These are phyloP conservation scores for Podaxis sp. DNA, from an alignment of 768 basidiomycete species.

Conservation along the genomic window DNA sequence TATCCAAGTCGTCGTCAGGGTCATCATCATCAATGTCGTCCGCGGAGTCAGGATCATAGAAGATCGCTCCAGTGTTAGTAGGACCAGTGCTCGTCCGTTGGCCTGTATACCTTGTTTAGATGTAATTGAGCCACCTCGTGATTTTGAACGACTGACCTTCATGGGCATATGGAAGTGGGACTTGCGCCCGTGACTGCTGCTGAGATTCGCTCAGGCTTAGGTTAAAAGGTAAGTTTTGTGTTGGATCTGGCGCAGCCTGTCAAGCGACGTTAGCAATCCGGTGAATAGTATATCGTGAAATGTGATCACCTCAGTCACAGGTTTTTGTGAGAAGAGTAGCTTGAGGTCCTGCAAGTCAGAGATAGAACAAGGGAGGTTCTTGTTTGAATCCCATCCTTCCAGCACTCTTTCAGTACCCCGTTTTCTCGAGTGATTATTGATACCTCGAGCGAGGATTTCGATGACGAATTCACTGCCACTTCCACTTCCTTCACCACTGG, in stretches of 20 bases:
- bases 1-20: constrained; percentile 92
- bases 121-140: not conserved
- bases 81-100: constrained; percentile 26
- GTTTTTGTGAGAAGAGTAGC: constrained; percentile 40
- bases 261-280: not conserved
- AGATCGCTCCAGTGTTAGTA: constrained; percentile 48
- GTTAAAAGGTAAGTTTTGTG: constrained; percentile 82
- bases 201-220: constrained; percentile 81
- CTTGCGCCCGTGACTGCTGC: constrained; percentile 72
- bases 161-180: constrained; percentile 89
- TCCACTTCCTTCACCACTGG: constrained; percentile 49
- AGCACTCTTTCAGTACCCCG: constrained; percentile 57
- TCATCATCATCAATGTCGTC: constrained; percentile 96
- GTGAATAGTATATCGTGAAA: no score
- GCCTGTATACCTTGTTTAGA: constrained; percentile 25
- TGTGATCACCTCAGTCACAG: constrained; percentile 28
- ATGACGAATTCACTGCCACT: constrained; percentile 51
- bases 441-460: constrained; percentile 56
- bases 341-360: constrained; percentile 51
- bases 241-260: constrained; percentile 49
- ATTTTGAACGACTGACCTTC: constrained; percentile 49
- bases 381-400: constrained; percentile 56
- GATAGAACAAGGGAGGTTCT: constrained; percentile 42
- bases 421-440: constrained; percentile 35
- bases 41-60: constrained; percentile 90